These are phyloP conservation scores for Flaveria trinervia DNA, from an alignment of 129 eudicot species.

Conservation along the genomic window DNA sequence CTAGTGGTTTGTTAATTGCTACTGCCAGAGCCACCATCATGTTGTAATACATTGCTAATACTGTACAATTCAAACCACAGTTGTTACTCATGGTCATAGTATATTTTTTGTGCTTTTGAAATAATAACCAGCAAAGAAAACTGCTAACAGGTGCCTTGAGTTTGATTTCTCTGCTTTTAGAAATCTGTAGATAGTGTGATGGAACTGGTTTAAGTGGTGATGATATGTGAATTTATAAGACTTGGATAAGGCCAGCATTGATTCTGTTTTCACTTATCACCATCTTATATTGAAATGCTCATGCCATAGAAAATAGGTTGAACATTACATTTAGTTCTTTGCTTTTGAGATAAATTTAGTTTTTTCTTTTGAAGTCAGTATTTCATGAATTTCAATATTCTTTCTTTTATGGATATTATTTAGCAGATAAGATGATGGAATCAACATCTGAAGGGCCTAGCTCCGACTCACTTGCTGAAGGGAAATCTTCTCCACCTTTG, in stretches of 20 bases:
- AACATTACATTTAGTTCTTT: neutral
- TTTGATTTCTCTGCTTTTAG: neutral
- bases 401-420: constrained; percentile 1
- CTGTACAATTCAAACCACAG: neutral
- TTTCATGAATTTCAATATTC: neutral
- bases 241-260: neutral
- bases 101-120: neutral
- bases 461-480: constrained; percentile 35
- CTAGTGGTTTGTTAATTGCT: constrained; percentile 9
- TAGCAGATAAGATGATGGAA: constrained; percentile 43
- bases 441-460: constrained; percentile 41
- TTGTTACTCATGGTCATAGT: constrained; percentile 1
- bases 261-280: neutral
- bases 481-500: constrained; percentile 28
- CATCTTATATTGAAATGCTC: neutral
- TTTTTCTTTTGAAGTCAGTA: neutral
- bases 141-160: neutral
- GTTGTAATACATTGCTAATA: constrained; percentile 1
- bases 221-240: neutral
- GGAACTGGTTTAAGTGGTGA: neutral
- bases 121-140: constrained; percentile 8
- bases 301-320: neutral
- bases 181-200: neutral
- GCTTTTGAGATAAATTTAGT: no score
- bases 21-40: neutral